Base-by-base conservation (phyloP, 257 asterid species). In the Ophiorrhiza pumila region DNA sequence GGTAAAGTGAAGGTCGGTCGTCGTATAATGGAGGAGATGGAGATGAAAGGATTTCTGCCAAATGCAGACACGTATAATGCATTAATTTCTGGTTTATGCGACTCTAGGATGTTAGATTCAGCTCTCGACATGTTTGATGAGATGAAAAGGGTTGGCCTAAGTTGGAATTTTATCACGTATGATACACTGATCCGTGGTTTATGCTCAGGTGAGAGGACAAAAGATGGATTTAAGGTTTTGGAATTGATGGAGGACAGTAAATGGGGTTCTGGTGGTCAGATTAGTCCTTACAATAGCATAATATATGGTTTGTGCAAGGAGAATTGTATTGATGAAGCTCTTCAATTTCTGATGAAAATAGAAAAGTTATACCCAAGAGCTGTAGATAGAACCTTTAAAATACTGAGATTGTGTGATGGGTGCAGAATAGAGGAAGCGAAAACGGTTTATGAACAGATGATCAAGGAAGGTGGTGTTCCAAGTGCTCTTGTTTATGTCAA, bases 81-180 rank as follows among this genome's bases (percentile, higher is more conserved):
- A 57, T 72, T 95, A 85, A 90, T 95, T 35, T 61, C 74, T 53
- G 96, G 96, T 63, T 88, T 86, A 58, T 92, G 98, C 58, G 86
- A 86, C 45, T 77, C 80, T 25, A 46, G 72, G 50, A 83, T 81
- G 89, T 81, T 90, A 68, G 92, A 90, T 71, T 83, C 83, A 6
- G 96, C 96, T 58, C 83, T 89, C 74, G 97, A 92, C 47, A 70
- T 87, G 92, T 95, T 92, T 66, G 74, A 86, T 31, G 97, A 92
- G 83, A 95, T 95, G 96, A 84, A 83, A 83, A 85, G 85, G 77
- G 87, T 73, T 7, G 91, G 97, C 20, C 74, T 89, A 2, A 58
- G 46, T 15, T 82, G 95, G 91, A 81, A 89, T 57, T 80, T 83
- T 29, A 78, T 68, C 78, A 95, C 96, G 0, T 90, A 79, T 42